Evolutionary conservation across 768 basidiomycete species (phyloP), one percentile per base, ranked within the genome.

Genomic region (Mycena pura): DNA sequence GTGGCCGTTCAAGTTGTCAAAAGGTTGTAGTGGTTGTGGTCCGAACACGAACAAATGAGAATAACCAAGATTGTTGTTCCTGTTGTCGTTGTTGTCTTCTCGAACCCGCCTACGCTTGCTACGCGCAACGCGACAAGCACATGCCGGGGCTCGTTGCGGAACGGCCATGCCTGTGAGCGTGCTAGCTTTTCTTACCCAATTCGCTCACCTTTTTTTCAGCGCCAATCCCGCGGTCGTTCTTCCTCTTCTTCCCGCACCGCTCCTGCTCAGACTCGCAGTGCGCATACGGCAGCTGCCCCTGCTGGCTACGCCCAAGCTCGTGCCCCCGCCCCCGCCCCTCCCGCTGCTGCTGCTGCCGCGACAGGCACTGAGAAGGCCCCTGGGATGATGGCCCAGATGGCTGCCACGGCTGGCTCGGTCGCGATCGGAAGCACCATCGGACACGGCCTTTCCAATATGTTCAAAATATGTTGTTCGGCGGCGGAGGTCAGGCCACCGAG

Each of bases 351-450:
- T 22, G 72, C 73, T 22, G 69, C 82, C 11, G 71, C 80, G 28
- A 75, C 85, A 50, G 67, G 78, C 34, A 79, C 80, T 43, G 73
- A 82, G 1, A 70, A 80, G 60, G 79, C 83, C 62, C 92, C 93
- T 1, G 92, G 93, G 14, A 80, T 95, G 83, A 55, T 95, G 17
- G 82, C 86, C 0, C 90, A 92, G 70, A 94, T 95, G 91, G 93
- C 93, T 53, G 90, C 92, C 6, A 93, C 94, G 6, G 94, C 93
- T 25, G 94, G 93, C 62, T 92, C 91, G 57, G 93, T 96, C 48
- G 95, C 93, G 6, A 80, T 93, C 47, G 95, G 94, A 24, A 94
- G 92, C 8, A 89, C 88, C 56, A 85, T 96, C 64, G 94, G 93
- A 43, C 94, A 96, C 72, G 94, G 94, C n/a, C 71, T 96, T 64